Evolutionary conservation across 192 early-diverging fungal species (phyloP).

Genomic region (Podila minutissima): DNA sequence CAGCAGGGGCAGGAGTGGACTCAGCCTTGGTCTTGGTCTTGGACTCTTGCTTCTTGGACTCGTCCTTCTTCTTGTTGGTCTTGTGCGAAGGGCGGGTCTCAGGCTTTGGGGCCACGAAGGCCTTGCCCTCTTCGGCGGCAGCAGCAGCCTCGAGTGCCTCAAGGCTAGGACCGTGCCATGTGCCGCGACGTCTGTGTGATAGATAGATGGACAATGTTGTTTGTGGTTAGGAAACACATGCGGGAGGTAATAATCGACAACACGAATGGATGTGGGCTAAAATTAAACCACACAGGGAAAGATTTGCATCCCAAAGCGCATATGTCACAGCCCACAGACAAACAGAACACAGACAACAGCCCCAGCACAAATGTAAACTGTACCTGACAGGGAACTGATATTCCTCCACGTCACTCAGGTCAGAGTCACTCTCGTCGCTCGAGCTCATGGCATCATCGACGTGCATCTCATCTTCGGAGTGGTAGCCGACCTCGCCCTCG

Average conservation of each 20-base stretch:
- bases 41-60: slow-evolving; percentile 10
- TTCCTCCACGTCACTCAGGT: slow-evolving; percentile 45
- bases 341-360: not conserved
- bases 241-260: no score
- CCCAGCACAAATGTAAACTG: not conserved
- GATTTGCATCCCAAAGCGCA: not conserved
- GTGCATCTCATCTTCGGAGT: slow-evolving; percentile 41
- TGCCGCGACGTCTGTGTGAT: slow-evolving; percentile 36
- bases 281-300: no score
- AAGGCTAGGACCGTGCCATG: slow-evolving; percentile 48
- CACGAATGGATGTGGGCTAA: no score
- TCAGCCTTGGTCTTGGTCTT: slow-evolving; percentile 2
- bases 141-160: slow-evolving; percentile 36
- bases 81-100: slow-evolving; percentile 3
- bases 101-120: not conserved
- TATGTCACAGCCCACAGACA: not conserved
- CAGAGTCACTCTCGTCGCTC: slow-evolving; percentile 50
- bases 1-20: slow-evolving; percentile 7
- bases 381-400: slow-evolving; percentile 46
- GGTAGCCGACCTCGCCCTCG: slow-evolving; percentile 39
- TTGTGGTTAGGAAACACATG: no score
- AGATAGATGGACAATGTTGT: not conserved
- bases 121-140: slow-evolving; percentile 11
- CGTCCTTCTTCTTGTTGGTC: slow-evolving; percentile 3
- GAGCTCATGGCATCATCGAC: slow-evolving; percentile 47